Evolutionary conservation across 768 basidiomycete species (phyloP), one percentile per base, ranked within the genome.

Genomic region (Pisolithus tinctorius): DNA sequence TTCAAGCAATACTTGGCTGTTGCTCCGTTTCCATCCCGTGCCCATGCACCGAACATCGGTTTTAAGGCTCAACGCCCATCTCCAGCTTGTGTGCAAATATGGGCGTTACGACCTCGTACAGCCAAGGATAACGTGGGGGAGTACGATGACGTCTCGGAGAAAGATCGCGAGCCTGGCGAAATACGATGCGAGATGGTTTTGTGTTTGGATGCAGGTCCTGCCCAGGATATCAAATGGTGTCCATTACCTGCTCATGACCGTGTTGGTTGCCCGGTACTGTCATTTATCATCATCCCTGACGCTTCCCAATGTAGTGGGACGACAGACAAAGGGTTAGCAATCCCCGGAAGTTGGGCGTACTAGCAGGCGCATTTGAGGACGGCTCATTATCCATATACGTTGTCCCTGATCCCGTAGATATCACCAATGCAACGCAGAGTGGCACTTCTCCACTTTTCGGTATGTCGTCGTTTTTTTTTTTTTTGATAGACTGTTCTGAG

Each of bases 171-270:
- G 17, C 37, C 36, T 51, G 61, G 37, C 0, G 66, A 72, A 50
- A 77, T 89, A 74, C 71, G 62, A 16, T 95, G 93, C 56, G 93
- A 91, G 62, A 76, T 96, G 76, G 83, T 93, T 2, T 60, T 98
- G 1, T 94, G 93, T 55, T 57, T 92, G 8, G 85, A 93, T n/a
- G 74, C 75, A 17, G 93, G 94, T 0, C 79, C 87, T 4, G 87
- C 84, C 2, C 79, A 83, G 57, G 86, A 89, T 46, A 63, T 94
- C 13, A 92, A 86, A 68, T 98, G 95, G 94, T 94, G 94, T 66
- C 95, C 95, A 3, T 64, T 93, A 27, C 93, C 93, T 0, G 82
- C 86, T 16, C 80, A 90, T 58, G 90, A 91, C 51, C 44, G 64
- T 13, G 74, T 77, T 45, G 51, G 74, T 69, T 53, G 51, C 42